Evolutionary conservation across 805 yeast genomes (phyloP).

Genomic region (Saccharomycodes ludwigii): DNA sequence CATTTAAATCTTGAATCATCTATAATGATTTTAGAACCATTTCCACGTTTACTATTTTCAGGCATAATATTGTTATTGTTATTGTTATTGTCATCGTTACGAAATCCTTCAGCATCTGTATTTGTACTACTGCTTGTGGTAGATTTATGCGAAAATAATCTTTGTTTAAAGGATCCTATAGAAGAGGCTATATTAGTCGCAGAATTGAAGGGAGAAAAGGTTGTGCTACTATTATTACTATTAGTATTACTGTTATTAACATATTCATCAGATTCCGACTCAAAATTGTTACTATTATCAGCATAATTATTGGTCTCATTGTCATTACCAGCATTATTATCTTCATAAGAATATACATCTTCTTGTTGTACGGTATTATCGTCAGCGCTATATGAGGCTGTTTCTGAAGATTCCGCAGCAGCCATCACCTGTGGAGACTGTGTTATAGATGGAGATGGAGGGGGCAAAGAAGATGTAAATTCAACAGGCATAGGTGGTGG

Average conservation of each 20-base stretch:
- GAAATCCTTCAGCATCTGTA: conserved; percentile 15
- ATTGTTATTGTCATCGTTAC: conserved; percentile 14
- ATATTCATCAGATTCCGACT: conserved; percentile 5
- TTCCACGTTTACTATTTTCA: conserved; percentile 18
- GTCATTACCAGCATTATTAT: too few relatives aligned
- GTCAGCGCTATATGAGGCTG: conserved; percentile 3
- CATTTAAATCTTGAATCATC: conserved; percentile 66
- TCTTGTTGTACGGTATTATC: too few relatives aligned
- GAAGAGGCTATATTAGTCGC: background rate
- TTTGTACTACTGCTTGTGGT: conserved; percentile 19
- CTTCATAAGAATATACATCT: background rate
- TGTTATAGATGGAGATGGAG: conserved; percentile 7
- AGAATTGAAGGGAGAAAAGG: too few relatives aligned
- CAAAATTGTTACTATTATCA: conserved; percentile 2
- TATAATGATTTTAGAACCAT: conserved; percentile 30
- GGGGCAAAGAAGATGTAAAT: conserved; percentile 4
- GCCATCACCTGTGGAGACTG: conserved; percentile 11
- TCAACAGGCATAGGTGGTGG: conserved; percentile 9
- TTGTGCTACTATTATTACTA: too few relatives aligned
- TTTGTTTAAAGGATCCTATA: conserved; percentile 13
- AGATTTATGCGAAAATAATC: conserved; percentile 20
- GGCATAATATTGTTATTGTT: conserved; percentile 18
- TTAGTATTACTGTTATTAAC: too few relatives aligned
- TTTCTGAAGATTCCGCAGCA: too few relatives aligned
- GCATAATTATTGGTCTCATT: too few relatives aligned